phyloP scores from a whole-genome alignment of 2,329 filamentous ascomycete species.

The Fusarium praegraminearum region DNA sequence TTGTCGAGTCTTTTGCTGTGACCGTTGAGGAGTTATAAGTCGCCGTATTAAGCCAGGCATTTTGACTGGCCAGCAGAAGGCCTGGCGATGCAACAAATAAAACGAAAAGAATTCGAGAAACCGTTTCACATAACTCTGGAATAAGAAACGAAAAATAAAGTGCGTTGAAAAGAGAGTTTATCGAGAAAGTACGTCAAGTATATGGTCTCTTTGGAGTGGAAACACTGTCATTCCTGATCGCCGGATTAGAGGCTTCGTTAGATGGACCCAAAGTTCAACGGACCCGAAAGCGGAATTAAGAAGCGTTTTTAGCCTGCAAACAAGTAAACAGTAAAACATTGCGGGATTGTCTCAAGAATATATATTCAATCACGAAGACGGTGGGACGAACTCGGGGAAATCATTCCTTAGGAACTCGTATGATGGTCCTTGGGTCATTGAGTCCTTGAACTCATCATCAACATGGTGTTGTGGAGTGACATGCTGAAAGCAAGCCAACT shows the following conservation, averaged over 20 bases:
- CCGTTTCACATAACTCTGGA: constrained; percentile 38
- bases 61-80: constrained; percentile 26
- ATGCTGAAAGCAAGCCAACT: constrained; percentile 37
- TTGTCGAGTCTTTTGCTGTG: constrained; percentile 17
- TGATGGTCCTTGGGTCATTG: constrained; percentile 18
- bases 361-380: constrained; percentile 34
- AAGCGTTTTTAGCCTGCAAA: constrained; percentile 36
- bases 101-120: constrained; percentile 24
- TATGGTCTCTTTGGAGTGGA: constrained; percentile 23
- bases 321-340: constrained; percentile 12
- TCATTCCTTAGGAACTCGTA: constrained; percentile 5
- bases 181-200: constrained; percentile 28
- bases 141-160: constrained; percentile 9
- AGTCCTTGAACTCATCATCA: constrained; percentile 17
- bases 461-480: constrained; percentile 37
- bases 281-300: constrained; percentile 34
- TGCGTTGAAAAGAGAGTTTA: constrained; percentile 30
- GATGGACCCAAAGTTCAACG: constrained; percentile 35
- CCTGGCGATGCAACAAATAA: constrained; percentile 28
- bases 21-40: constrained; percentile 41
- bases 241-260: constrained; percentile 37
- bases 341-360: constrained; percentile 24
- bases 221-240: constrained; percentile 23
- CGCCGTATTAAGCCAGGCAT: constrained; percentile 46
- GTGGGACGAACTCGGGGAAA: constrained; percentile 20